These are phyloP conservation scores for Kazachstania bromeliacearum DNA, from an alignment of 805 yeast genomes.

Conservation along the genomic window DNA sequence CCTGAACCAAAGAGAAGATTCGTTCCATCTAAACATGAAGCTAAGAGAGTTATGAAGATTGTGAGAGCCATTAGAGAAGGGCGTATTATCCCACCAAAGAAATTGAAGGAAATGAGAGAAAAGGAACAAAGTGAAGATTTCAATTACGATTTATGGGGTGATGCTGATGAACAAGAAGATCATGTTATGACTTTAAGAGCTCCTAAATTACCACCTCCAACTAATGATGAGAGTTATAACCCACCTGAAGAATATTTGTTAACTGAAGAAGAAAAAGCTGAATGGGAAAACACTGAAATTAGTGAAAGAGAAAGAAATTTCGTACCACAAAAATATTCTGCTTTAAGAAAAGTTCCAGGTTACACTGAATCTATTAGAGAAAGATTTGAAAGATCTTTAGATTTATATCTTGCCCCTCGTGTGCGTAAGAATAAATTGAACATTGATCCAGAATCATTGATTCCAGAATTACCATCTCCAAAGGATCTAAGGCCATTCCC, in stretches of 20 bases:
- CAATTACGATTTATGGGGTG: conserved; percentile 80
- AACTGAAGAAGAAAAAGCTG: conserved; percentile 63
- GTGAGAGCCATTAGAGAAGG: conserved; percentile 97
- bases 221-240: conserved; percentile 91
- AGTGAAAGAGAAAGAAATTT: conserved; percentile 70
- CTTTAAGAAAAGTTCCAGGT: conserved; percentile 90
- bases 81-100: conserved; percentile 69
- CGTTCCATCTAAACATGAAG: conserved; percentile 94
- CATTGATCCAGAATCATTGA: conserved; percentile 90
- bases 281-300: conserved; percentile 64
- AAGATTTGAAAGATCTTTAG: conserved; percentile 87
- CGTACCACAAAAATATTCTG: conserved; percentile 68
- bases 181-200: conserved; percentile 91
- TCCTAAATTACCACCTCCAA: conserved; percentile 92
- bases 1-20: conserved; percentile 98
- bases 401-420: conserved; percentile 91
- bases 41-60: conserved; percentile 90
- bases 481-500: conserved; percentile 96
- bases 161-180: conserved; percentile 48
- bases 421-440: conserved; percentile 82
- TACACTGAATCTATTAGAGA: conserved; percentile 80
- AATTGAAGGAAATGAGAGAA: conserved; percentile 40
- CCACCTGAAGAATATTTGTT: conserved; percentile 94
- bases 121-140: conserved; percentile 44
- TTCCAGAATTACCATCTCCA: conserved; percentile 95